These are phyloP conservation scores for Tieghemostelium lacteum DNA, from an alignment of 78 protist genomes.

Conservation along the genomic window DNA sequence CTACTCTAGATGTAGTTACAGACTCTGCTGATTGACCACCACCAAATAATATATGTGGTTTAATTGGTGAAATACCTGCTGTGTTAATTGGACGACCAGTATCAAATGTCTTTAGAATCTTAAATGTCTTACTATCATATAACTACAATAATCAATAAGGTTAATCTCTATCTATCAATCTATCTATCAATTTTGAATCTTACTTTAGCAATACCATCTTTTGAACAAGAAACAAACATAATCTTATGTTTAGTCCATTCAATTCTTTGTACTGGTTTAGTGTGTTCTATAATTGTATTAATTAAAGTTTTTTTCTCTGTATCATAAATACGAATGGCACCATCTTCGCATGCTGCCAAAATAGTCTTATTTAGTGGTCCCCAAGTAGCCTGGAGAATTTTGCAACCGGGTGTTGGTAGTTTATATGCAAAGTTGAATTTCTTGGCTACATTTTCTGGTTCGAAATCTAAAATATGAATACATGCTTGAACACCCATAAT, in stretches of 20 bases:
- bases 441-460: slow-evolving; percentile 37
- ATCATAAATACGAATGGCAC: slow-evolving; percentile 77
- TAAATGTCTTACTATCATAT: slow-evolving; percentile 83
- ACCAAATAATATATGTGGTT: slow-evolving; percentile 85
- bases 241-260: slow-evolving; percentile 66
- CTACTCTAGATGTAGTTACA: slow-evolving; percentile 90
- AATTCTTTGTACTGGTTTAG: slow-evolving; percentile 59
- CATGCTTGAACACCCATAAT: slow-evolving; percentile 78
- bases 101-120: slow-evolving; percentile 84
- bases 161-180: no score
- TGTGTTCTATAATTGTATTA: slow-evolving; percentile 31
- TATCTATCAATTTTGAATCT: not conserved
- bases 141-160: slow-evolving; percentile 23
- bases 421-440: not conserved
- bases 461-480: slow-evolving; percentile 80
- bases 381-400: slow-evolving; percentile 71
- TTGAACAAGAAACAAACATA: slow-evolving; percentile 85
- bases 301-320: slow-evolving; percentile 59
- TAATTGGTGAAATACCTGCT: slow-evolving; percentile 89
- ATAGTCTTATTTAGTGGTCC: slow-evolving; percentile 75
- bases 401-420: slow-evolving; percentile 39
- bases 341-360: slow-evolving; percentile 79
- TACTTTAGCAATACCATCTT: slow-evolving; percentile 86
- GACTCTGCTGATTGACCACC: slow-evolving; percentile 95
- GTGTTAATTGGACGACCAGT: slow-evolving; percentile 93